Conservation (phyloP, 2,329 filamentous ascomycete species). For the Aspergillus pseudoviridinutans region DNA sequence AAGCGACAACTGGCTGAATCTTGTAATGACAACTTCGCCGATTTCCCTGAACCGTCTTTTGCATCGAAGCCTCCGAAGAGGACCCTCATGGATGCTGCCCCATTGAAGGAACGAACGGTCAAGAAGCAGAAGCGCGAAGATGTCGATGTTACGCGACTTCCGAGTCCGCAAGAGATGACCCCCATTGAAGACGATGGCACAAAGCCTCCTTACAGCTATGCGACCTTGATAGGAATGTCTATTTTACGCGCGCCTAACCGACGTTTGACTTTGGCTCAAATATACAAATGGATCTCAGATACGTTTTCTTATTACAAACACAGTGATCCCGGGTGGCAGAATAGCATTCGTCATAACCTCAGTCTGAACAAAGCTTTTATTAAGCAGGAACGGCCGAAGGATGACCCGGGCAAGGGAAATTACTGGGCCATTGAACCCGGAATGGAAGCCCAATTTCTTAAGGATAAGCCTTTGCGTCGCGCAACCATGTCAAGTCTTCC, state of each 20-base stretch:
- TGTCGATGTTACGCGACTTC: constrained; percentile 49
- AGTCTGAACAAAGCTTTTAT: constrained; percentile 95
- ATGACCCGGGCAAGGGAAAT: constrained; percentile 94
- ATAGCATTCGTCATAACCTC: constrained; percentile 97
- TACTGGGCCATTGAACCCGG: constrained; percentile 95
- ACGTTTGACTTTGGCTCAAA: constrained; percentile 84
- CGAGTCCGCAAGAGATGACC: constrained; percentile 75
- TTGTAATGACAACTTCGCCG: constrained; percentile 43
- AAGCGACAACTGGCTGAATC: constrained; percentile 36
- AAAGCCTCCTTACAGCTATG: constrained; percentile 91
- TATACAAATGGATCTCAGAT: constrained; percentile 99
- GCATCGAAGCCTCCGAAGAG: constrained; percentile 52
- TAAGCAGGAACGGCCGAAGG: constrained; percentile 93
- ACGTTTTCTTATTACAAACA: constrained; percentile 83
- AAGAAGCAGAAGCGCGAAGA: constrained; percentile 69
- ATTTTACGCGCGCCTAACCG: constrained; percentile 82
- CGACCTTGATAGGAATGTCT: constrained; percentile 92
- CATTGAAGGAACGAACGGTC: constrained; percentile 63
- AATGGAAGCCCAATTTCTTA: constrained; percentile 83
- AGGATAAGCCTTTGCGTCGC: constrained; percentile 65
- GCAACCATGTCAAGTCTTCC: constrained; percentile 44
- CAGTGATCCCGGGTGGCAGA: constrained; percentile 91
- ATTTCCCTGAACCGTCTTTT: constrained; percentile 46
- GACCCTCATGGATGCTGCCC: constrained; percentile 66
- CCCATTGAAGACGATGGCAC: constrained; percentile 75